phyloP scores from a whole-genome alignment of 345 rosid genomes.

The Syzygium oleosum region DNA sequence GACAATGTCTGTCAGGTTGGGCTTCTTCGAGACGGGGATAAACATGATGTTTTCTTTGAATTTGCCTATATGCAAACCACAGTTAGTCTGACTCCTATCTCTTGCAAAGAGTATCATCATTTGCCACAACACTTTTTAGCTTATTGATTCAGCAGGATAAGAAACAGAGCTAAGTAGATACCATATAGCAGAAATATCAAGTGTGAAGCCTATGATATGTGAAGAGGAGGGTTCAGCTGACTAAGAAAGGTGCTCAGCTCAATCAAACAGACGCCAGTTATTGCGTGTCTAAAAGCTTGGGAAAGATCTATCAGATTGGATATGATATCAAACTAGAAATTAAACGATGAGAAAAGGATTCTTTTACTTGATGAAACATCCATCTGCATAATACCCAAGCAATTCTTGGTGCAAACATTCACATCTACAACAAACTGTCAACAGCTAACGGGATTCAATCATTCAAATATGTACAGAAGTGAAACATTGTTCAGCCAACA shows the following conservation, averaged over 20 bases:
- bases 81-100: neutral
- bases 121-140: neutral
- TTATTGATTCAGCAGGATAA: neutral
- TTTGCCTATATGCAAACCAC: slow-evolving; percentile 1
- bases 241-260: neutral
- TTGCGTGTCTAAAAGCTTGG: neutral
- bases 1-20: slow-evolving; percentile 24
- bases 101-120: neutral
- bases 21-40: slow-evolving; percentile 26
- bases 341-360: neutral
- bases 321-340: neutral
- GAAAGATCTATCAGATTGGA: neutral
- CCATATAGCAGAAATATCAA: neutral
- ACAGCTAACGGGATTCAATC: neutral
- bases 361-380: neutral
- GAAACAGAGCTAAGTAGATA: neutral
- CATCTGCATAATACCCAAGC: neutral
- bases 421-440: neutral
- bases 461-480: neutral
- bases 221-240: neutral
- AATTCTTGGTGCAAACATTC: neutral
- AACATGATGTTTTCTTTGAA: slow-evolving; percentile 36
- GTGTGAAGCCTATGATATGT: neutral
- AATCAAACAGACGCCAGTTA: neutral
- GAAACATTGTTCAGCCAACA: neutral